Evolutionary conservation across 2,329 filamentous ascomycete genomes (phyloP), one percentile per base, ranked within the genome.

Genomic region (Chaetomium globosum): DNA sequence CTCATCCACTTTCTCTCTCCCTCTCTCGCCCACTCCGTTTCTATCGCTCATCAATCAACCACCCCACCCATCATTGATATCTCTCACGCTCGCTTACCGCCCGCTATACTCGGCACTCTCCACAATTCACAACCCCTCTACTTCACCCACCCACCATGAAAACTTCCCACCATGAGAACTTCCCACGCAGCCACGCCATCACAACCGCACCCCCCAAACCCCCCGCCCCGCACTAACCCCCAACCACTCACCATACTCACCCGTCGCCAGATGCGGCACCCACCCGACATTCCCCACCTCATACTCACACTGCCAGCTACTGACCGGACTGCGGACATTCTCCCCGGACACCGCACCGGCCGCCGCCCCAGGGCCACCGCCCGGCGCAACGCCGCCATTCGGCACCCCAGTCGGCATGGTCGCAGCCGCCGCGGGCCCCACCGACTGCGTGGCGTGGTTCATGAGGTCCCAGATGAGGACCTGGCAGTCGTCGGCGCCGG

Each of bases 381-480:
- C n/a, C n/a, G 85, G n/a, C 80, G 78, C 53, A 36, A 16, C 36
- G 12, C 55, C 60, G 2, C 57, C 57, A 33, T 52, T 59, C 31
- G 54, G 48, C 39, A 10, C 31, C 30, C 31, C 26, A 4, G 30
- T 19, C 55, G 21, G 23, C 52, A 43, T 68, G 86, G 12, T 23
- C 52, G 13, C 10, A 2, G 52, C 19, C 19, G 31, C 12, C 5
- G 31, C n/a, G n/a, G n/a, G 86, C 48, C 80, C 73, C 10, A 78
- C 78, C 67, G 74, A 30, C 31, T 33, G 28, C 13, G 36, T 31
- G 46, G 77, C 84, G 9, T 53, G n/a, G 72, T 90, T 94, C 69
- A 97, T 83, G 10, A 99, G 82, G 77, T 99, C 95, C 95, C 95
- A 99, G 19, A 97, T 83, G 36, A 98, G 83, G 1, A 98, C 94